Percentiles rank a stretch among this genome's conserved stretches.
Evolutionary conservation across 2,329 filamentous ascomycete genomes (phyloP).

Genomic region (Huntiella decipiens): DNA sequence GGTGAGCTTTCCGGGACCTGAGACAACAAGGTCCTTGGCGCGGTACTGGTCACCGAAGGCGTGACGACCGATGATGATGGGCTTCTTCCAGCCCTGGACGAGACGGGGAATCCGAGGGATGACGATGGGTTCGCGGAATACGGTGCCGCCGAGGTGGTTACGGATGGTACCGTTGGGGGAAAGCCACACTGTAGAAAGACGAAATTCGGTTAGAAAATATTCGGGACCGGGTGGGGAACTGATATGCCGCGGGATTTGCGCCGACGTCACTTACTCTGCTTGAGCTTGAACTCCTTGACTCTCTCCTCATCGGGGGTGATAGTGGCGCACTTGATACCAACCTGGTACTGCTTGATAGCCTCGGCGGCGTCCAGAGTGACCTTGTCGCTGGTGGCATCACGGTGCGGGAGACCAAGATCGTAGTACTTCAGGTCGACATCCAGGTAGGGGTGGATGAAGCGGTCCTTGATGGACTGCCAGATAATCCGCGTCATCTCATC

Average conservation of each 20-base stretch:
- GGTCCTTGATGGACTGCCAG: constrained; percentile 98
- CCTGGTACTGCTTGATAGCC: constrained; percentile 97
- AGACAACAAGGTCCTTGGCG: constrained; percentile 75
- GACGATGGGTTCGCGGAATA: constrained; percentile 97
- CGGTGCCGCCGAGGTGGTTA: constrained; percentile 68
- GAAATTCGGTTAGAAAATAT: background rate
- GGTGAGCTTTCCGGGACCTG: constrained; percentile 69
- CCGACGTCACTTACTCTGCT: constrained; percentile 54
- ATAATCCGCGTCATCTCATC: constrained; percentile 96
- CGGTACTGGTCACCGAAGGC: constrained; percentile 98
- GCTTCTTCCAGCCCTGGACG: constrained; percentile 94
- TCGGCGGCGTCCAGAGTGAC: constrained; percentile 90
- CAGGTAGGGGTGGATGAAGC: constrained; percentile 90
- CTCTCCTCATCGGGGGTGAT: constrained; percentile 95
- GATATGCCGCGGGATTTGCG: background rate
- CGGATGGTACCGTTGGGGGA: constrained; percentile 85
- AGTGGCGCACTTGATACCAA: constrained; percentile 97
- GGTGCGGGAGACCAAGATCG: constrained; percentile 81
- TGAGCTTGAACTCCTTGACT: constrained; percentile 95
- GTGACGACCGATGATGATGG: constrained; percentile 97
- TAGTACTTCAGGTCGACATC: constrained; percentile 98
- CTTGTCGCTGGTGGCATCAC: constrained; percentile 89
- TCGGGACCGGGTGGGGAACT: background rate
- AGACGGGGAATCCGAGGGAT: constrained; percentile 84
- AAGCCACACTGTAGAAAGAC: constrained; percentile 58